These are phyloP conservation scores for Candida suzukii DNA, from an alignment of 805 yeast genomes.

Conservation along the genomic window DNA sequence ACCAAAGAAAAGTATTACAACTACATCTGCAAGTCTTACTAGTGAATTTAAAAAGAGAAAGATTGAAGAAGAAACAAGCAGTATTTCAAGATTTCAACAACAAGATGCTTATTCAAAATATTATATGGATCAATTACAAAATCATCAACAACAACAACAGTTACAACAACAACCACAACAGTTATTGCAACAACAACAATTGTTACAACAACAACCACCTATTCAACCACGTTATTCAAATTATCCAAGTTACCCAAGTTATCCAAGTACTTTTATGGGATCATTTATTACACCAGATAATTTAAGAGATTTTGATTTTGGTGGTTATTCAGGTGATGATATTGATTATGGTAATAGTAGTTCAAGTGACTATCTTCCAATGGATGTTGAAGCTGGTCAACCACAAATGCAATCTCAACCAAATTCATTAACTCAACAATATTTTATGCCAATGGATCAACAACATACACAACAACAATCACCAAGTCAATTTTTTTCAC, in stretches of 20 bases:
- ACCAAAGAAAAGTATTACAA: not conserved
- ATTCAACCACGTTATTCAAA: no score
- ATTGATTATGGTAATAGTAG: no score
- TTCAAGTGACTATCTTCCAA: no score
- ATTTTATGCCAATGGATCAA: not conserved
- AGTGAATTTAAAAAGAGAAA: not conserved
- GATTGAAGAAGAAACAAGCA: not conserved
- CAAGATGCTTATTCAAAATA: no score
- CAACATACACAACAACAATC: no score
- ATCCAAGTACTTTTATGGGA: no score
- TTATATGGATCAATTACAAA: not conserved
- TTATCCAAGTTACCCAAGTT: no score
- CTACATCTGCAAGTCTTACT: not conserved
- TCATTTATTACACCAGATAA: no score
- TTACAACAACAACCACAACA: not conserved
- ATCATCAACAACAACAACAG: not conserved
- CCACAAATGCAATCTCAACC: not conserved
- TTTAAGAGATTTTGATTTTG: no score
- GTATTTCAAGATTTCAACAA: no score
- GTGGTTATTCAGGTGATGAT: no score
- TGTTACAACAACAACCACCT: not conserved
- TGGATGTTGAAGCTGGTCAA: no score
- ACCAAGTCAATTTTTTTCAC: slow-evolving; percentile 14
- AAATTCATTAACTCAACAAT: not conserved
- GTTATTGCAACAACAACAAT: not conserved